Evolutionary conservation across 805 yeast species (phyloP).

Genomic region (Ascoidea tarda): DNA sequence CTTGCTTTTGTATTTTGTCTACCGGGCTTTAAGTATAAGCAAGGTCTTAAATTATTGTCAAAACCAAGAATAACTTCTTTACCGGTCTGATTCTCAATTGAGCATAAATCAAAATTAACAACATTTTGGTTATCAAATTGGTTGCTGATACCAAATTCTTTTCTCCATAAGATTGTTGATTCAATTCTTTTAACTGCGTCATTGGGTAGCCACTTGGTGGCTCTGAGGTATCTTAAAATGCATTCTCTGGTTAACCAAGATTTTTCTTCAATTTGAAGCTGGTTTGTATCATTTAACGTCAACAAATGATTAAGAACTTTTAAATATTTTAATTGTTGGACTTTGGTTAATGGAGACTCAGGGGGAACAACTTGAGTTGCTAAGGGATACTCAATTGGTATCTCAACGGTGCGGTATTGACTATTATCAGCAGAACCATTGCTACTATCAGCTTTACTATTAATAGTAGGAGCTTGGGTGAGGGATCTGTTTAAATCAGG

Average conservation of each 20-base stretch:
- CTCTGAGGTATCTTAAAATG: slow-evolving; percentile 76
- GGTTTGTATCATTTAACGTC: background rate
- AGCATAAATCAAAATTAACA: slow-evolving; percentile 40
- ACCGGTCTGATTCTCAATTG: slow-evolving; percentile 77
- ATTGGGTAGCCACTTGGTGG: slow-evolving; percentile 75
- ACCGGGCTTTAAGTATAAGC: slow-evolving; percentile 85
- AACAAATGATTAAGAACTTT: slow-evolving; percentile 44
- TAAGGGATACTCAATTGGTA: slow-evolving; percentile 35
- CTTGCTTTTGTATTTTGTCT: slow-evolving; percentile 90
- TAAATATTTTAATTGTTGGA: slow-evolving; percentile 46
- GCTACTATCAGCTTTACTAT: background rate
- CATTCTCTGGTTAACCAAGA: slow-evolving; percentile 94
- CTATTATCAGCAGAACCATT: too few species aligned
- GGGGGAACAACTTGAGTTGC: slow-evolving; percentile 37
- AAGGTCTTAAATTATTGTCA: slow-evolving; percentile 84
- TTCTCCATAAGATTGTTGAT: slow-evolving; percentile 80
- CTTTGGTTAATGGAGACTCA: slow-evolving; percentile 29
- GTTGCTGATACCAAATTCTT: slow-evolving; percentile 18
- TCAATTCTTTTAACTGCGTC: slow-evolving; percentile 66
- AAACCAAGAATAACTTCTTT: slow-evolving; percentile 85
- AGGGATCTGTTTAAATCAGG: background rate
- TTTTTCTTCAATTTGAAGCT: slow-evolving; percentile 15
- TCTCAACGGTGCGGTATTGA: slow-evolving; percentile 6
- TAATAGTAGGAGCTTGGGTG: background rate
- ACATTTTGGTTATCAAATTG: slow-evolving; percentile 28